Base-by-base conservation (phyloP, 495 filamentous ascomycete species). In the Talaromyces nanjingensis region DNA sequence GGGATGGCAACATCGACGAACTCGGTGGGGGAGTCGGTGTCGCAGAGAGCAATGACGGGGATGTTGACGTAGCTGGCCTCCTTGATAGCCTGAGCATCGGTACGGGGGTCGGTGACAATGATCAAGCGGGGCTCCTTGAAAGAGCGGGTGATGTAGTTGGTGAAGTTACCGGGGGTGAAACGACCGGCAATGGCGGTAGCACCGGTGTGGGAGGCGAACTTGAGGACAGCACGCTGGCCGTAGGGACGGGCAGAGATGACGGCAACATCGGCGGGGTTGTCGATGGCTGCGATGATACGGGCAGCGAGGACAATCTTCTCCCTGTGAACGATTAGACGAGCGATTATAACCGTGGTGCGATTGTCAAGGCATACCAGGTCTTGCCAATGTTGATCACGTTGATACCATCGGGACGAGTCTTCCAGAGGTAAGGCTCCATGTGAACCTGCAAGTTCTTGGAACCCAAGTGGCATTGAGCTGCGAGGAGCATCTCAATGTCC, bases 141-240 rank as follows among this genome's bases (percentile, higher is more conserved):
- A 72, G 94, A 97, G 76, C 94, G 96, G 78, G 94, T 98, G 88
- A 97, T 98, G 90, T 98, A 98, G 84, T 98, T 98, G 86, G 94
- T 98, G 89, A 98, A 98, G 79, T 96, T 97, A 86, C 94, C 94
- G 74, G 94, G 94, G 74, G 94, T 98, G 88, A 98, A 98, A 79
- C 94, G 93, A 83, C 94, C 94, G 72, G 94, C 96, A 76, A 98
- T 98, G 76, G 94, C 91, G 73, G 91, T 91, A 74, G 93, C 92
- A 80, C 94, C 93, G 70, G 93, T 98, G 86, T 98, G 92, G 65
- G 90, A 82, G 71, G 93, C 93, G 84, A 97, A 98, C 86, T 98
- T 98, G 77, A 98, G 88, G 78, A 97, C 94, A 74, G 94, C 93
- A 81, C 94, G 94, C 84, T 98, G 94, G 67, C 94, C 94, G 79